Conservation (phyloP, 345 rosid species). For the Eutrema yunnanense region DNA sequence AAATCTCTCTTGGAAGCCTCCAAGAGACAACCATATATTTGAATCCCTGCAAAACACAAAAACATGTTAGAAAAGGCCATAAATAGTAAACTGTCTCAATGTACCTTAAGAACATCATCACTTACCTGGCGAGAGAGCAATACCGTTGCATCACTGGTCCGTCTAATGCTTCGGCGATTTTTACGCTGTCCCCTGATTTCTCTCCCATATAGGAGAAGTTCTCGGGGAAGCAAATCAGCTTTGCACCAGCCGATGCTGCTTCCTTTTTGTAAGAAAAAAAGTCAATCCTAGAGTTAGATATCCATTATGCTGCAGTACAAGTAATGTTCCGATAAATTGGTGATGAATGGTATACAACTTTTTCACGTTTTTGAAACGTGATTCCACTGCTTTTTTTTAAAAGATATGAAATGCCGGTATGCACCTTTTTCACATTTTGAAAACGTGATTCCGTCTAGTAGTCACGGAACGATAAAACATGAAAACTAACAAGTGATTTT, state of each 20-base stretch:
- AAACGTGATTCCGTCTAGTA: too few relatives aligned
- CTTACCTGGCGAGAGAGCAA: constrained; percentile 81
- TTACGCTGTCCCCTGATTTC: constrained; percentile 62
- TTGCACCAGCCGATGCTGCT: constrained; percentile 79
- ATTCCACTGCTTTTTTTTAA: background rate
- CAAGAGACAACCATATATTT: constrained; percentile 83
- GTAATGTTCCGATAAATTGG: background rate
- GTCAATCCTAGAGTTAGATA: background rate
- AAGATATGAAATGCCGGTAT: background rate
- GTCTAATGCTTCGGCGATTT: constrained; percentile 65
- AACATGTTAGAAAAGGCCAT: background rate
- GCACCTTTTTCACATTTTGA: too few relatives aligned
- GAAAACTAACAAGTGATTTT: too few relatives aligned
- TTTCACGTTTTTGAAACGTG: background rate
- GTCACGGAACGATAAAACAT: too few relatives aligned
- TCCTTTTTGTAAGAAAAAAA: constrained; percentile 38
- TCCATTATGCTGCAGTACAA: background rate
- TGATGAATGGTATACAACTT: background rate
- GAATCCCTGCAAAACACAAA: constrained; percentile 49
- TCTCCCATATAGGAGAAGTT: constrained; percentile 70
- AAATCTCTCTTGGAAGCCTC: constrained; percentile 90
- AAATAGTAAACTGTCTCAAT: background rate
- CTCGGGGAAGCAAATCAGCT: constrained; percentile 86
- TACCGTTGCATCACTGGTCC: constrained; percentile 82
- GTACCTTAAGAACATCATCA: background rate